Percentiles rank a stretch among this genome's conserved stretches.
These are phyloP conservation scores for Rhizopogon rudus DNA, from an alignment of 768 basidiomycete species.

Conservation along the genomic window DNA sequence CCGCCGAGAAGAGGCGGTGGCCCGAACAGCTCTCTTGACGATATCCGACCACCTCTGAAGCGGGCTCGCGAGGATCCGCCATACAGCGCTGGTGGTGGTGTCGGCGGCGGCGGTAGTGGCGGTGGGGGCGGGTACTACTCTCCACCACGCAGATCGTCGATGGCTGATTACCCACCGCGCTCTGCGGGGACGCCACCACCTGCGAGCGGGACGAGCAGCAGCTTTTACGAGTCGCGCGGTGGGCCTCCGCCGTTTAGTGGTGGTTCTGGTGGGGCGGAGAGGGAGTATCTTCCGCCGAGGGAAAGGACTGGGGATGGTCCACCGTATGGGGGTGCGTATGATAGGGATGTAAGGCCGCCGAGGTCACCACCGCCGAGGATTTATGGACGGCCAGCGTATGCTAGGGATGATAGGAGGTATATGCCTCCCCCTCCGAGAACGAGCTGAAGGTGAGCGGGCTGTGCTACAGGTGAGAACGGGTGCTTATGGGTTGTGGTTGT, in stretches of 20 bases:
- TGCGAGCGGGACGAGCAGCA: conserved; percentile 14
- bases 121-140: conserved; percentile 27
- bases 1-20: conserved; percentile 30
- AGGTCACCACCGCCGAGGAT: conserved; percentile 11
- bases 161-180: conserved; percentile 18
- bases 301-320: conserved; percentile 21
- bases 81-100: conserved; percentile 7
- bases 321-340: conserved; percentile 30
- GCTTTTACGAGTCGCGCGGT: conserved; percentile 28
- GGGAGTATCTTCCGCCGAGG: conserved; percentile 25
- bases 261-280: conserved; percentile 23
- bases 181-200: conserved; percentile 21
- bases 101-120: conserved; percentile 9
- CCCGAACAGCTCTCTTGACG: conserved; percentile 26
- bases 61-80: conserved; percentile 40
- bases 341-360: conserved; percentile 27
- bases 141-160: conserved; percentile 20
- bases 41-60: conserved; percentile 41
- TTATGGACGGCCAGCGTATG: conserved; percentile 11
- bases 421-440: conserved; percentile 22
- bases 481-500: background rate
- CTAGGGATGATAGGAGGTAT: conserved; percentile 34
- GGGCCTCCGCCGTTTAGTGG: conserved; percentile 10
- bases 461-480: too few species aligned
- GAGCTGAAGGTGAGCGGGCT: background rate